These are phyloP conservation scores for Ambrosia trifida DNA, from an alignment of 129 eudicot genomes.

Conservation along the genomic window DNA sequence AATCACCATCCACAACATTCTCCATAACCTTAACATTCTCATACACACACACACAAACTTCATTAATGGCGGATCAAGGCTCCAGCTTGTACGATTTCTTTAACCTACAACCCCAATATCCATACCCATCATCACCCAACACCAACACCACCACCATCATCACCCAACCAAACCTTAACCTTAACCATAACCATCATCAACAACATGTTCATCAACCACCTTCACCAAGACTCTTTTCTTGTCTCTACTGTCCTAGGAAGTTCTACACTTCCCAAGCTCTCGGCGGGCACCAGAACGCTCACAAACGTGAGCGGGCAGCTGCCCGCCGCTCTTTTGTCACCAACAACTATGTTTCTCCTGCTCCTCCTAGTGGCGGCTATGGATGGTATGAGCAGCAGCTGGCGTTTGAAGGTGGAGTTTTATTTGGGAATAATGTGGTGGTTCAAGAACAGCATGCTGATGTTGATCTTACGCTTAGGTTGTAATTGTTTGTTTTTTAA, in stretches of 20 bases:
- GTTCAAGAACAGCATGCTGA: conserved; percentile 5
- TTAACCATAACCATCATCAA: no score
- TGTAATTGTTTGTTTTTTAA: conserved; percentile 20
- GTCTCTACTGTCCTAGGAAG: conserved; percentile 69
- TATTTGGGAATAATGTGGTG: no score
- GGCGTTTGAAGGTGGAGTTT: neutral
- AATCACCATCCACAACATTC: neutral
- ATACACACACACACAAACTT: neutral
- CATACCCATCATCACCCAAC: neutral
- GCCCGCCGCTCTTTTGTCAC: conserved; percentile 43
- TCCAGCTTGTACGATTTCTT: conserved; percentile 20
- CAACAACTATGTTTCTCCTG: neutral
- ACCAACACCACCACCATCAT: neutral
- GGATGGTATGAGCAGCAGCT: no score
- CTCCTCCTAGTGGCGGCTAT: no score
- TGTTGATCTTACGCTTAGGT: conserved; percentile 63
- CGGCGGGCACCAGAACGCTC: conserved; percentile 92
- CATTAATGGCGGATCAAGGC: conserved; percentile 24
- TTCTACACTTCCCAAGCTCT: conserved; percentile 80
- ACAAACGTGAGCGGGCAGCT: conserved; percentile 86
- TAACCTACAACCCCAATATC: neutral
- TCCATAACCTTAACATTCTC: neutral
- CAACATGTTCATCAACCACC: no score
- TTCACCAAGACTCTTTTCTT: conserved; percentile 47
- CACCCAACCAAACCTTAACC: conserved; percentile 6